These are phyloP conservation scores for Leccinum disarticulatum DNA, from an alignment of 768 basidiomycete genomes.

Conservation along the genomic window DNA sequence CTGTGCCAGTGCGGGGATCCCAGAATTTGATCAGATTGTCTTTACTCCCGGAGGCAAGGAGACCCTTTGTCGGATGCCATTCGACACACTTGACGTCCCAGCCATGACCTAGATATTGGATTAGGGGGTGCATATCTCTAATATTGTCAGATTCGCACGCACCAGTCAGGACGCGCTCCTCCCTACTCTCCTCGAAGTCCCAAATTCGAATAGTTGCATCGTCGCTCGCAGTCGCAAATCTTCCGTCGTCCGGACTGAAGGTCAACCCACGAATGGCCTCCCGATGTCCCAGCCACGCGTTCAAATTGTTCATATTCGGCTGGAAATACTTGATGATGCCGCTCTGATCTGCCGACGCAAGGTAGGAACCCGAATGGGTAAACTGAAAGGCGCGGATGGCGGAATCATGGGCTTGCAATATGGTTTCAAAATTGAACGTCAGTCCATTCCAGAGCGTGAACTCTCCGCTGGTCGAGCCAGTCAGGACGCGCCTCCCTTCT, in stretches of 20 bases:
- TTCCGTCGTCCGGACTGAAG: conserved; percentile 88
- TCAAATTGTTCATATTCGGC: conserved; percentile 98
- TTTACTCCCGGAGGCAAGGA: conserved; percentile 93
- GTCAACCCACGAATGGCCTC: conserved; percentile 91
- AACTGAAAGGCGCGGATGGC: conserved; percentile 89
- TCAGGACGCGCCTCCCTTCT: conserved; percentile 88
- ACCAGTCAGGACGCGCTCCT: conserved; percentile 89
- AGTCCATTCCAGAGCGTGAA: conserved; percentile 99
- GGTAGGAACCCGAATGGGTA: conserved; percentile 90
- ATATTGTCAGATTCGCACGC: not conserved
- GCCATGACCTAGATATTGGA: conserved; percentile 73
- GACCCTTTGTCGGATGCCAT: conserved; percentile 97
- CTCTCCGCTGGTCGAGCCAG: conserved; percentile 95
- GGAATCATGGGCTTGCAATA: conserved; percentile 97
- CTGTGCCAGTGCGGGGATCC: conserved; percentile 93
- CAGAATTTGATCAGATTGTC: conserved; percentile 99
- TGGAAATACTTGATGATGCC: conserved; percentile 99
- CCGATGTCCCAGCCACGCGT: conserved; percentile 90
- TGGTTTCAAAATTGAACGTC: conserved; percentile 99
- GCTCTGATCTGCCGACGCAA: conserved; percentile 89
- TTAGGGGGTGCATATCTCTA: not conserved
- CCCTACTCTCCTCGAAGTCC: conserved; percentile 88
- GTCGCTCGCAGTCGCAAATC: conserved; percentile 94
- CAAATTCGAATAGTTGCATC: conserved; percentile 94
- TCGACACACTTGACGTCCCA: conserved; percentile 99